Evolutionary conservation across 805 yeast species (phyloP), one percentile per base, ranked within the genome.

Genomic region (Kodamaea leandrae): DNA sequence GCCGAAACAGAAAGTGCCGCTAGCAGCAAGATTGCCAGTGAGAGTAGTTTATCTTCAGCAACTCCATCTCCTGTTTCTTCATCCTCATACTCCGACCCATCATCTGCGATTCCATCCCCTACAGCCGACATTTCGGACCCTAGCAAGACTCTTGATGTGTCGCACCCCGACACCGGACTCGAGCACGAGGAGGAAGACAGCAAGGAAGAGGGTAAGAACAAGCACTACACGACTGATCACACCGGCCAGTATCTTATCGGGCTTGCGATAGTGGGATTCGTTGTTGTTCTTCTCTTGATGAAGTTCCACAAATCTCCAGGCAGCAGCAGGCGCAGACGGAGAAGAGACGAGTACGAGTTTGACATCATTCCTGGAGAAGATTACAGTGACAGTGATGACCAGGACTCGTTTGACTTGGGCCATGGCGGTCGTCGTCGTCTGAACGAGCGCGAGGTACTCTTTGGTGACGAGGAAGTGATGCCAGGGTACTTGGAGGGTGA

Each of bases 351-450:
- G 41, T 82, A 77, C 53, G 93, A 85, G 55, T 82, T 85, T 54
- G 95, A 85, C 55, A 79, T 84, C 35, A 85, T 85, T 33, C 83
- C 81, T 14, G 83, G 84, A 6, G 85, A 82, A 47, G 79, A 74
- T 38, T 71, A 71, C 47, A 60, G 62, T 36, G 74, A 70, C 38
- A 61, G 66, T 38, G 68, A 59, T 24, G 53, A 53, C 27, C 48
- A 44, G 14, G 71, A 65, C 44, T 58, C 67, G 20, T 54, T 65
- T 21, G 75, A 68, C 37, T 53, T 62, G 36, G 67, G 65, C 7
- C 51, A 46, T 39, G 41, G 56, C 40, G 49, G 49, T 25, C 46
- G 43, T 14, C 29, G 35, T 15, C 28, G 28, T 19, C 25, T 13
- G 26, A 28, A 37, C 13, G 37, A 39, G 28, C 26, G 43, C 10